phyloP scores from a whole-genome alignment of 139 green algal species.

The Coccomyxa sp. region DNA sequence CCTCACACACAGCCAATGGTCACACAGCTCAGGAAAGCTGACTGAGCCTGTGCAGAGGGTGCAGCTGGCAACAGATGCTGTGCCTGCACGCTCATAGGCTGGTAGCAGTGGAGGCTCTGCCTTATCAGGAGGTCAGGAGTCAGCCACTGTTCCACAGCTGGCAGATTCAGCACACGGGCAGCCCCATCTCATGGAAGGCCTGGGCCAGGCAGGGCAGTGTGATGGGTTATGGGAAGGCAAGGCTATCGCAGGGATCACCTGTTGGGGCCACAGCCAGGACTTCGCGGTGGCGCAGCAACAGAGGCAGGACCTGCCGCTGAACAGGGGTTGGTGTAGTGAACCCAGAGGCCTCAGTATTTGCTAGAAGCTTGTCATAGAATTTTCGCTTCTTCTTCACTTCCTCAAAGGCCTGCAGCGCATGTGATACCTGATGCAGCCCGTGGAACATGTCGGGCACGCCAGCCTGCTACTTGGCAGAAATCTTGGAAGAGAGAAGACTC shows the following conservation, averaged over 20 bases:
- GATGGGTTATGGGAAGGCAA: neutral
- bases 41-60: neutral
- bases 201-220: too few species aligned
- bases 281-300: slow-evolving; percentile 61
- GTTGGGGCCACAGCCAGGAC: slow-evolving; percentile 87
- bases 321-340: slow-evolving; percentile 81
- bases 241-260: slow-evolving; percentile 18
- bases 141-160: too few species aligned
- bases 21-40: neutral
- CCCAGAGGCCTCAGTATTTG: slow-evolving; percentile 34
- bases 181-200: too few species aligned
- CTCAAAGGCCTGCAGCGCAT: slow-evolving; percentile 22
- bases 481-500: neutral
- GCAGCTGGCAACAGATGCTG: neutral
- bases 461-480: slow-evolving; percentile 12
- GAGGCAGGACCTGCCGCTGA: slow-evolving; percentile 86
- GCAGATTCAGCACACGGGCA: too few species aligned
- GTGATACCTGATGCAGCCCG: too few species aligned
- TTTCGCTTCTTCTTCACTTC: slow-evolving; percentile 14
- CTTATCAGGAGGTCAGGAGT: too few species aligned
- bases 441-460: neutral
- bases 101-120: too few species aligned
- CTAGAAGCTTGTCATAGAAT: slow-evolving; percentile 12
- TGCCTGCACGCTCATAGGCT: too few species aligned
- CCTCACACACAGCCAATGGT: too few species aligned